These are phyloP conservation scores for Saturnispora diversa DNA, from an alignment of 805 yeast species.

Conservation along the genomic window DNA sequence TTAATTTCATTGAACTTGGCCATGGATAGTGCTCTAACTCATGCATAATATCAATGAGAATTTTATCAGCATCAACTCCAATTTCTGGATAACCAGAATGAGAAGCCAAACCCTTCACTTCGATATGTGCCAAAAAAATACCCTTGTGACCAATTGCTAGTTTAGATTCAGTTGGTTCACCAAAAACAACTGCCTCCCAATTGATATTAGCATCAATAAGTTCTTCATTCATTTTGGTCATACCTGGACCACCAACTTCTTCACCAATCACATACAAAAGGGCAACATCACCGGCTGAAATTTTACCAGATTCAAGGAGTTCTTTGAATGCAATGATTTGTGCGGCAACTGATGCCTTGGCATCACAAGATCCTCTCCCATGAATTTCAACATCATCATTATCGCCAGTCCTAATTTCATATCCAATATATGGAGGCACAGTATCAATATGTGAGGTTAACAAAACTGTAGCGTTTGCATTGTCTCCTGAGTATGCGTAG, in stretches of 20 bases:
- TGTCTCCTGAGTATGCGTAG: conserved; percentile 45
- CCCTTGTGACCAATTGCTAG: conserved; percentile 70
- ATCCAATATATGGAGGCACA: conserved; percentile 58
- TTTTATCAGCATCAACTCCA: conserved; percentile 56
- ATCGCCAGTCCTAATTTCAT: conserved; percentile 27
- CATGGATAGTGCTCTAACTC: conserved; percentile 36
- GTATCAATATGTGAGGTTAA: conserved; percentile 65
- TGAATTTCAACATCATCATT: conserved; percentile 37
- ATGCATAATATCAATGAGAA: conserved; percentile 43
- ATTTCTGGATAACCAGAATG: conserved; percentile 68
- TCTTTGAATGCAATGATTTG: conserved; percentile 50
- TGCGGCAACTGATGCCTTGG: conserved; percentile 62
- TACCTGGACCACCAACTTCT: conserved; percentile 60
- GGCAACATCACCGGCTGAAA: conserved; percentile 48
- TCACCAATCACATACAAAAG: conserved; percentile 64
- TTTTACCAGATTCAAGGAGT: conserved; percentile 30
- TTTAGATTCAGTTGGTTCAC: conserved; percentile 68
- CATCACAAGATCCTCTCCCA: conserved; percentile 66
- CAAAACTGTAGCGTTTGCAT: conserved; percentile 37
- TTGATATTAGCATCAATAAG: conserved; percentile 29
- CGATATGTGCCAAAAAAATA: conserved; percentile 33
- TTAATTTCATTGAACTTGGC: conserved; percentile 47
- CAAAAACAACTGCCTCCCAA: conserved; percentile 60
- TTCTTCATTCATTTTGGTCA: conserved; percentile 37
- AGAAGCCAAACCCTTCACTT: conserved; percentile 48